Conservation (phyloP, 202 grass and related monocot species). For the Hordeum pubiflorum region DNA sequence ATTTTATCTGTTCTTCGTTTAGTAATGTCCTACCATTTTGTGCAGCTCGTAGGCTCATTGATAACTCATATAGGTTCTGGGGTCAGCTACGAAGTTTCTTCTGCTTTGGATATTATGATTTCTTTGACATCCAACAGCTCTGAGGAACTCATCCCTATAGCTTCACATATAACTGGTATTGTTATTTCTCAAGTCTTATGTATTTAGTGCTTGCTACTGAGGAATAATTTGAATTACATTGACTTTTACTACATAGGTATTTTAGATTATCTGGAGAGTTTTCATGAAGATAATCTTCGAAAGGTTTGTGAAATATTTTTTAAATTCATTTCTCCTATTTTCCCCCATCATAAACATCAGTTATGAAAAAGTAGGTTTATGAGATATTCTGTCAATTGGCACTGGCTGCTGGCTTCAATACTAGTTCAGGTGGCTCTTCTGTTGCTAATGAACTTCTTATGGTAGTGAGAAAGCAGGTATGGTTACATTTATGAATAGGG, state of each 20-base stretch:
- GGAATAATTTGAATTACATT: constrained; percentile 9
- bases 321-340: constrained; percentile 15
- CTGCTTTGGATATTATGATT: constrained; percentile 74
- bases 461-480: constrained; percentile 93
- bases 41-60: constrained; percentile 71
- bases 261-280: constrained; percentile 85
- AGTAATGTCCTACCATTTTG: constrained; percentile 25
- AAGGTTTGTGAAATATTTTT: constrained; percentile 53
- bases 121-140: constrained; percentile 60
- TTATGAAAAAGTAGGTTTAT: constrained; percentile 61
- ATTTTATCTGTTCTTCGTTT: constrained; percentile 14
- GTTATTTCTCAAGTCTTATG: background rate
- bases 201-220: constrained; percentile 19
- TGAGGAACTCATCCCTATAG: constrained; percentile 62
- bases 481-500: background rate
- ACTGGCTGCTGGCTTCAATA: constrained; percentile 58
- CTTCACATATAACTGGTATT: constrained; percentile 86
- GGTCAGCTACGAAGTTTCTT: constrained; percentile 70
- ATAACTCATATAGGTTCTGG: constrained; percentile 90
- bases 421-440: constrained; percentile 51
- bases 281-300: constrained; percentile 70
- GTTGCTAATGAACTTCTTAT: constrained; percentile 86
- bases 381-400: constrained; percentile 75
- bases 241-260: constrained; percentile 51
- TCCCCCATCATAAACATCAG: background rate